Base-by-base conservation (phyloP, 2,329 filamentous ascomycete species). In the Diaporthe aspalathi region DNA sequence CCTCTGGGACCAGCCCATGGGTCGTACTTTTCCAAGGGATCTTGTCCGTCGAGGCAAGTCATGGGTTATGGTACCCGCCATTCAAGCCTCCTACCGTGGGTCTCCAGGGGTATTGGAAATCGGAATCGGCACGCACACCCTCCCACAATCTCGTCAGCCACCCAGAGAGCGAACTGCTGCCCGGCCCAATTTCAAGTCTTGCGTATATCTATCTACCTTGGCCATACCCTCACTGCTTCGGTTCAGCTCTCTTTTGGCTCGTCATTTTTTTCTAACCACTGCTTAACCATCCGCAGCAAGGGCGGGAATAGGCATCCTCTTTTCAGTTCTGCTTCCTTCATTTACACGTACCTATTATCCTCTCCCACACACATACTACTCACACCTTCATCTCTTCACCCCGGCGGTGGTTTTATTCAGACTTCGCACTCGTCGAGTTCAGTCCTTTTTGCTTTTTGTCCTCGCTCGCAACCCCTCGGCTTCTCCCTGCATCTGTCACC, bases 341-440 rank as follows among this genome's bases (percentile, higher is more conserved):
- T 45, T 35, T 20, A 24, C 6, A 38, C 45, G 22, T n/a, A 29
- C 45, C 32, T n/a, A 29, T 38, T 65, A 35, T 49, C 22, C 40
- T 50, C n/a, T 38, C 12, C 22, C 56, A 60, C 29, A 17, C 52
- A 29, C 35, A 9, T 11, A 38, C 35, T 38, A 20, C 56, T 60
- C 43, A 35, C 35, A 29, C 3, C 5, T 49, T 62, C 12, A 50
- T n/a, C 14, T 52, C 27, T 40, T 70, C 70, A 67, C 71, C 71
- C 71, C 56, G 71, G 71, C 60, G 71, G 71, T 71, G 67, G 63
- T 68, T 63, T 35, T 24, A 53, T 53, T 53, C 50, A 49, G 17
- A 6, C 52, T 38, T 40, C 56, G 24, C 35, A 22, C 40, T 56
- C 32, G 17, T 52, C 50, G 20, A 17, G 12, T 27, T 54, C 32